Conservation (phyloP, 2,329 filamentous ascomycete species). For the Helotiales sp. region DNA sequence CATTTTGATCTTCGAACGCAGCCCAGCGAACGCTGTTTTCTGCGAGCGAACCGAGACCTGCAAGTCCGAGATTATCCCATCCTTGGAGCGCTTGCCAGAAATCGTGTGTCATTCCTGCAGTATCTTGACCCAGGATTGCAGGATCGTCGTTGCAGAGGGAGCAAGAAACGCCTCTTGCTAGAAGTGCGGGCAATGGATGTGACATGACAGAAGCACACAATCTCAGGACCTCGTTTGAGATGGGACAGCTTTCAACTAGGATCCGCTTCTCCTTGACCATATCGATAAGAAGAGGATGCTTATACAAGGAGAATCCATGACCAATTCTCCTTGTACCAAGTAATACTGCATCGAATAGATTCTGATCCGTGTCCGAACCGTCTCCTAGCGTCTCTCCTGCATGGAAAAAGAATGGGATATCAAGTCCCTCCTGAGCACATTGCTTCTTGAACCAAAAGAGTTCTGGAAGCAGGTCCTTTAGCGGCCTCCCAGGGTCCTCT, state of each 20-base stretch:
- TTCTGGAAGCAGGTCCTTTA: constrained; percentile 77
- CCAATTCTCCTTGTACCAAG: constrained; percentile 87
- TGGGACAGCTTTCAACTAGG: constrained; percentile 85
- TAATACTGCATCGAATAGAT: constrained; percentile 86
- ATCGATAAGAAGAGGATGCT: constrained; percentile 85
- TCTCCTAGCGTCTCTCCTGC: constrained; percentile 82
- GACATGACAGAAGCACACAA: constrained; percentile 74
- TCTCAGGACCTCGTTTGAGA: constrained; percentile 84
- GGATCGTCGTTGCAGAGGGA: constrained; percentile 90
- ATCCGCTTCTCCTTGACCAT: constrained; percentile 88
- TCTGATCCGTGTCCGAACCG: constrained; percentile 72
- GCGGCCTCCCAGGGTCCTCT: constrained; percentile 75
- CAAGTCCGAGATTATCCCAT: constrained; percentile 87
- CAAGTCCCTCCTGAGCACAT: constrained; percentile 73
- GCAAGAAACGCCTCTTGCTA: constrained; percentile 82
- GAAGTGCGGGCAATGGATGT: constrained; percentile 79
- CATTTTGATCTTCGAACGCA: constrained; percentile 76
- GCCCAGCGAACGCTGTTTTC: constrained; percentile 94
- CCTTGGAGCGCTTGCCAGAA: constrained; percentile 93
- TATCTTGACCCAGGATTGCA: constrained; percentile 81
- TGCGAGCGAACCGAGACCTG: constrained; percentile 80
- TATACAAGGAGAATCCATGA: constrained; percentile 84
- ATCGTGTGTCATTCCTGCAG: constrained; percentile 77
- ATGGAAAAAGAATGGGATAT: constrained; percentile 94
- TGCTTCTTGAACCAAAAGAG: constrained; percentile 92